Evolutionary conservation across 2,329 filamentous ascomycete species (phyloP).

Genomic region (Fusarium sp.): DNA sequence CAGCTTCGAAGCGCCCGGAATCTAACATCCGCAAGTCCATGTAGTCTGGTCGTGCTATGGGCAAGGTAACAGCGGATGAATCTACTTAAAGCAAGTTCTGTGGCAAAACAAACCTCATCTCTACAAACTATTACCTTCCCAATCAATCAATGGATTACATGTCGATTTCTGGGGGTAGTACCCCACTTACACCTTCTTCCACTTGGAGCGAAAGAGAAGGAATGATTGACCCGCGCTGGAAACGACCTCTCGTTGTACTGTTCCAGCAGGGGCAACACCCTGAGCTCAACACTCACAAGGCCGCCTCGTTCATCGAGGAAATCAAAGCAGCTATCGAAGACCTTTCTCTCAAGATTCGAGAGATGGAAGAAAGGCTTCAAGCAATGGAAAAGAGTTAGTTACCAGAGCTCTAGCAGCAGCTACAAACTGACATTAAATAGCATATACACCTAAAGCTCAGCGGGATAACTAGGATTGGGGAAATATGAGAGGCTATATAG

Average conservation of each 20-base stretch:
- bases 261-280: not conserved
- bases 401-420: not conserved
- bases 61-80: not conserved
- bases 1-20: not conserved
- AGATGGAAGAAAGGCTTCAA: not conserved
- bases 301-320: not conserved
- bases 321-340: not conserved
- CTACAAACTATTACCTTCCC: not conserved
- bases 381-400: not conserved
- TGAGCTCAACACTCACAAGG: not conserved
- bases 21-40: not conserved
- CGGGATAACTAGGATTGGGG: not conserved
- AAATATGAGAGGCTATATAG: not conserved
- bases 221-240: not conserved
- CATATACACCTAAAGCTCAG: not conserved
- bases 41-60: not conserved
- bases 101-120: not conserved
- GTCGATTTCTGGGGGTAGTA: not conserved
- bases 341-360: not conserved
- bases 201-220: not conserved
- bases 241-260: not conserved
- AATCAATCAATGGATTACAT: not conserved
- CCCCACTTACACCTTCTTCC: not conserved
- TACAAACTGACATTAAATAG: not conserved
- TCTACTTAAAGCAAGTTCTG: not conserved